phyloP scores from a whole-genome alignment of 225 moss, liverwort and hornwort genomes.

The Takakia lepidozioides region DNA sequence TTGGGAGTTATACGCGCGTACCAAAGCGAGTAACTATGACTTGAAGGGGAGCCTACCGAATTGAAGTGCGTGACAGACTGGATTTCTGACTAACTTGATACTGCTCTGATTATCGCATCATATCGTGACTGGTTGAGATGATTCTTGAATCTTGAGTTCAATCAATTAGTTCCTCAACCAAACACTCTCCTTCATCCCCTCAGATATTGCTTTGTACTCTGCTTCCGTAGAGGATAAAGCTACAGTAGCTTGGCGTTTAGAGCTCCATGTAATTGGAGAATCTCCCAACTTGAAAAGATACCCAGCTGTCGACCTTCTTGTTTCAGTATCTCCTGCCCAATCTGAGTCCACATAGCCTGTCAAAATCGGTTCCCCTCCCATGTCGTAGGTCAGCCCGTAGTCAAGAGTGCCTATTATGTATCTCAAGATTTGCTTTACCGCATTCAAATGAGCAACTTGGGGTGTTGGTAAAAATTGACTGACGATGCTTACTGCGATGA shows the following conservation, averaged over 20 bases:
- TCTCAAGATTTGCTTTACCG: not conserved
- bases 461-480: not conserved
- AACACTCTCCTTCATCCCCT: too few relatives aligned
- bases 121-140: too few relatives aligned
- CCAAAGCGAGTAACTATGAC: too few relatives aligned
- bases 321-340: conserved; percentile 1
- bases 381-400: not conserved
- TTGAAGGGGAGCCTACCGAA: too few relatives aligned
- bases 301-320: not conserved
- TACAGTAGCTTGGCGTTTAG: not conserved
- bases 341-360: not conserved
- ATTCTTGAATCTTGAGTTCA: too few relatives aligned
- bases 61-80: too few relatives aligned
- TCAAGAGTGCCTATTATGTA: not conserved
- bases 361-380: not conserved
- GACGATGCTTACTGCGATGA: not conserved
- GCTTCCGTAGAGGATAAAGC: too few relatives aligned
- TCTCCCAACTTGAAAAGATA: not conserved
- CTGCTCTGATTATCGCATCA: too few relatives aligned
- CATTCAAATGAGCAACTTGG: not conserved
- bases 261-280: not conserved
- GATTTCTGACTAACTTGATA: too few relatives aligned
- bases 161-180: too few relatives aligned
- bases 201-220: too few relatives aligned
- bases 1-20: too few relatives aligned